Evolutionary conservation across 805 yeast genomes (phyloP).

Genomic region (Suhomyces sp.): DNA sequence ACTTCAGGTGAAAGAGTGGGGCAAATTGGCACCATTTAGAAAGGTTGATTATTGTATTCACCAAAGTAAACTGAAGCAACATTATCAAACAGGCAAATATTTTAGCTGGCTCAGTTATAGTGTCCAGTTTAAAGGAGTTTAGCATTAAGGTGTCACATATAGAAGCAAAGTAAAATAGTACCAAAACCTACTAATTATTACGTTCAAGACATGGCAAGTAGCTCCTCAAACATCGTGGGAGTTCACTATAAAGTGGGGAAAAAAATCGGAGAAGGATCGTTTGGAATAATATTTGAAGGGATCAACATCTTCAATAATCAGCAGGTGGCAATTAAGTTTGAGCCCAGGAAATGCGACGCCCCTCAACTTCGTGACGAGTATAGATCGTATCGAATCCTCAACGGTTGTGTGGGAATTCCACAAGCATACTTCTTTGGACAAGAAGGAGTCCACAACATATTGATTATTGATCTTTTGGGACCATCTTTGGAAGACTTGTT

Average conservation of each 20-base stretch:
- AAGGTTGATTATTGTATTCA: not conserved
- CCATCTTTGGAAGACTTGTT: slow-evolving; percentile 94
- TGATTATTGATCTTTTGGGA: slow-evolving; percentile 91
- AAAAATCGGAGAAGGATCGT: slow-evolving; percentile 97
- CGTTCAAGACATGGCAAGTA: slow-evolving; percentile 28
- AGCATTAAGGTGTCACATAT: not conserved
- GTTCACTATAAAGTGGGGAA: slow-evolving; percentile 95
- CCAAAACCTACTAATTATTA: not conserved
- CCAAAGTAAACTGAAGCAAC: not conserved
- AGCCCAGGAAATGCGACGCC: slow-evolving; percentile 94
- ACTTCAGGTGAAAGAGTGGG: not conserved
- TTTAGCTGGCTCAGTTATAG: not conserved
- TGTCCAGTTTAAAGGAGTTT: not conserved
- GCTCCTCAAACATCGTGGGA: slow-evolving; percentile 71
- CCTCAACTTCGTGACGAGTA: slow-evolving; percentile 97
- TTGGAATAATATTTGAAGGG: slow-evolving; percentile 97
- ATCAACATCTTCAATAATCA: slow-evolving; percentile 85
- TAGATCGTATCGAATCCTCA: slow-evolving; percentile 85
- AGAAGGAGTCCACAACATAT: slow-evolving; percentile 93
- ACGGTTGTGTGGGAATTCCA: slow-evolving; percentile 84
- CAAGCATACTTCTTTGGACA: slow-evolving; percentile 98
- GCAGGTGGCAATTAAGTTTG: slow-evolving; percentile 95
- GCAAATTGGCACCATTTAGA: not conserved
- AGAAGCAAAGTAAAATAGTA: not conserved
- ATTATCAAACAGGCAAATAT: not conserved